A percentile compares a stretch with the other conserved stretches of the same genome.
Conservation (phyloP, 2,329 filamentous ascomycete species). For the Fusarium scirpi region DNA sequence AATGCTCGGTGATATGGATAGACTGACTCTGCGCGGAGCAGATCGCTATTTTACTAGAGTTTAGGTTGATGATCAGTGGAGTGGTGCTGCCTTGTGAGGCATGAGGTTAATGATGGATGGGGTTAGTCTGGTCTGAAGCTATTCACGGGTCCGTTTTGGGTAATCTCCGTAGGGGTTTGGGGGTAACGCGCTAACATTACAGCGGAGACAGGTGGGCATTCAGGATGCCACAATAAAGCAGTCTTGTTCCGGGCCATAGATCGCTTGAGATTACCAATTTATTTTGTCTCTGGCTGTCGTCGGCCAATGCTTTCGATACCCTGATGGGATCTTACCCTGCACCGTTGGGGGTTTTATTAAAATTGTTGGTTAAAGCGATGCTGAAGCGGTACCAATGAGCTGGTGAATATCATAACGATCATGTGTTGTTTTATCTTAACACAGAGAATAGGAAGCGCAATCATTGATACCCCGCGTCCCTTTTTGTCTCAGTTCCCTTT, state of each 20-base stretch:
- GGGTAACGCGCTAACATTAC: neutral
- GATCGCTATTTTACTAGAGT: neutral
- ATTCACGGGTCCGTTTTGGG: slow-evolving; percentile 1
- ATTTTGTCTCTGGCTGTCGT: too few species aligned
- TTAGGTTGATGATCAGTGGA: slow-evolving; percentile 19
- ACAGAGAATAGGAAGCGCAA: too few species aligned
- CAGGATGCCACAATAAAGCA: too few species aligned
- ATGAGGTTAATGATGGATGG: neutral
- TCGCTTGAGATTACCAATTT: too few species aligned
- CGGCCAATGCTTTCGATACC: too few species aligned
- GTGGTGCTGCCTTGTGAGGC: neutral
- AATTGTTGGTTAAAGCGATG: neutral
- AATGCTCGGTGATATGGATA: neutral
- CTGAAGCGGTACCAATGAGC: too few species aligned
- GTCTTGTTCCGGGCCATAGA: too few species aligned
- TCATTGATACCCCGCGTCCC: too few species aligned
- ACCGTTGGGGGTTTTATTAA: neutral
- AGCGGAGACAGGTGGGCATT: neutral
- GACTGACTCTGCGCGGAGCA: neutral
- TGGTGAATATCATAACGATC: too few species aligned
- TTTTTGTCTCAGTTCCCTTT: too few species aligned
- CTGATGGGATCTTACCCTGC: neutral
- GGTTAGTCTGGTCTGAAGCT: neutral
- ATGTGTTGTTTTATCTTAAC: too few species aligned
- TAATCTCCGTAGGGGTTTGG: slow-evolving; percentile 16